Base-by-base conservation (phyloP, 192 early-diverging fungal genomes). In the Rhizoclosmatium sp. region DNA sequence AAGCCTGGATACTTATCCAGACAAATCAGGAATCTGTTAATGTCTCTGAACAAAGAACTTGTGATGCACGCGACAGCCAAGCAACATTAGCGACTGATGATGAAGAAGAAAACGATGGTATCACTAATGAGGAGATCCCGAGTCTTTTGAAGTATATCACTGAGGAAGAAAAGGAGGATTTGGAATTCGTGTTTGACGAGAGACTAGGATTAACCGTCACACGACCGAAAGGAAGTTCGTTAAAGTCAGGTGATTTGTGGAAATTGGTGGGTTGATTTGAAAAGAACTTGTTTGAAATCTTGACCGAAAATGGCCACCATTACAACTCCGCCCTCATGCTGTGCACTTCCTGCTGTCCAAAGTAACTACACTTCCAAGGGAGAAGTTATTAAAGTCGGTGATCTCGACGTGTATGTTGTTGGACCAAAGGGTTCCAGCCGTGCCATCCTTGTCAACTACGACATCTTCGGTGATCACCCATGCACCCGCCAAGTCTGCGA, bases 391-490 rank as follows among this genome's bases (percentile, higher is more conserved):
- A 64, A 40, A 42, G 60, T 69, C 14, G 69, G 62, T 12, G 71
- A n/a, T 1, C 42, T 80, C 39, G 48, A 72, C n/a, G 78, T 73
- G 9, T 80, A 80, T 9, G 42, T 65, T 19, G 61, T 61, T 12
- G 78, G 78, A 3, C 31, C 40, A 0, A 65, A 62, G 39, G 51
- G 71, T 21, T 5, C 78, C 45, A 80, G 61, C 61, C 59, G 65
- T 61, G 71, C 61, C 5, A 54, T 74, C 47, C 16, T 80, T 61
- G 45, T 80, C 60, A 45, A 66, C 69, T 80, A 74, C 51, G 70
- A 73, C 71, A 80, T 80, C 44, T 80, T 73, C 40, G 78, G 70
- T n/a, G 70, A 65, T 44, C 69, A 74, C 47, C 59, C 62, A 14
- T 39, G 40, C 78, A 80, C 78, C 3, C 12, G 51, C 7, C 70